Evolutionary conservation across 140 eudicot species (phyloP).

Genomic region (Ambrosia hybrid): DNA sequence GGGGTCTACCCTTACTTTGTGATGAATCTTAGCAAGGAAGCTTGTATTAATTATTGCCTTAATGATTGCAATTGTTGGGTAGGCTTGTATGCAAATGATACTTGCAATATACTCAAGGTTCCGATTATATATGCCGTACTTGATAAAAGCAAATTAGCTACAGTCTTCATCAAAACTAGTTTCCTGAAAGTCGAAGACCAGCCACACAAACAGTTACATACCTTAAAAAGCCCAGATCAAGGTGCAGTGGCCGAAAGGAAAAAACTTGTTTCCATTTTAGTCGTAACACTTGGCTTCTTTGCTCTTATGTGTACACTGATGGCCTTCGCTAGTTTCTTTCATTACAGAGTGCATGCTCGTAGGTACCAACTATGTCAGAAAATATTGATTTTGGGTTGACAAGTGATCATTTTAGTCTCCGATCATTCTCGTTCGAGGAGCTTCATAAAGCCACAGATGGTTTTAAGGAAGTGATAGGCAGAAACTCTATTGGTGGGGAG

Average conservation of each 20-base stretch:
- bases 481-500: constrained; percentile 40
- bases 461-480: constrained; percentile 41
- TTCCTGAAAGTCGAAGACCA: neutral
- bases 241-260: too few species aligned
- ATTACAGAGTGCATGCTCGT: constrained; percentile 25
- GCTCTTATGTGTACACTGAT: constrained; percentile 29
- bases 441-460: constrained; percentile 42
- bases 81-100: neutral
- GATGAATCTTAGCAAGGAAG: constrained; percentile 14
- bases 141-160: neutral
- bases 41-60: constrained; percentile 23
- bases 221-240: too few species aligned
- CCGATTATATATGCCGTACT: constrained; percentile 18
- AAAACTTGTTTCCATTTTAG: constrained; percentile 24
- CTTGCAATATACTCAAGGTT: constrained; percentile 17
- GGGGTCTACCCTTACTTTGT: constrained; percentile 4
- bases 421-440: constrained; percentile 37
- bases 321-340: constrained; percentile 22
- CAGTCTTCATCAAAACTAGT: constrained; percentile 35
- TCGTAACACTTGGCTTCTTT: constrained; percentile 24
- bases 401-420: constrained; percentile 29
- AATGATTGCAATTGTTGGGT: constrained; percentile 41
- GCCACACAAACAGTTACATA: neutral
- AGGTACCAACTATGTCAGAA: constrained; percentile 23
- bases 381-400: neutral